These are phyloP conservation scores for Senna siamea DNA, from an alignment of 306 rosid genomes.

Conservation along the genomic window DNA sequence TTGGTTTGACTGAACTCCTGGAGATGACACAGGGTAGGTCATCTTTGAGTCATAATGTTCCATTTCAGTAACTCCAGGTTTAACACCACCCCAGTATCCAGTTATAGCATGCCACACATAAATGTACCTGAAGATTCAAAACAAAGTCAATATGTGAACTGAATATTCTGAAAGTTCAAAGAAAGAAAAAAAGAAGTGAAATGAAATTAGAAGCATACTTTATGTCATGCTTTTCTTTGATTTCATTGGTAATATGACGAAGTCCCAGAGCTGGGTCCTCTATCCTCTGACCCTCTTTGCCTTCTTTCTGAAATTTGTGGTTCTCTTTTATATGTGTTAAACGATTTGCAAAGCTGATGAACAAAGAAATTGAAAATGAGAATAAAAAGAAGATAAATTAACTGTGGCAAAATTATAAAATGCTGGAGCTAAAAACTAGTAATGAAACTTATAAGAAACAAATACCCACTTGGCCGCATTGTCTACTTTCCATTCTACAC, in stretches of 20 bases:
- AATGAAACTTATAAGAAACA: background rate
- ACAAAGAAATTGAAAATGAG: too few relatives aligned
- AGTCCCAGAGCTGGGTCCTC: constrained; percentile 78
- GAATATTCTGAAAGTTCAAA: constrained; percentile 3
- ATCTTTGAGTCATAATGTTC: constrained; percentile 65
- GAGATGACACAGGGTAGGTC: constrained; percentile 67
- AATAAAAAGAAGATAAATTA: background rate
- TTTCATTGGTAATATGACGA: constrained; percentile 63
- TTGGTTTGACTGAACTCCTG: constrained; percentile 66
- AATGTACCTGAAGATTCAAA: constrained; percentile 41
- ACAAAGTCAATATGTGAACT: background rate
- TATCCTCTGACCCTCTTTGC: constrained; percentile 63
- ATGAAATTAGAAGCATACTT: constrained; percentile 52
- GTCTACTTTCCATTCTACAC: constrained; percentile 49
- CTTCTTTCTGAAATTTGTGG: constrained; percentile 60
- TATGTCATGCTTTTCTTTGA: constrained; percentile 53
- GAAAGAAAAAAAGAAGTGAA: background rate
- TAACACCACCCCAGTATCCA: constrained; percentile 84
- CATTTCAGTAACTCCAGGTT: constrained; percentile 61
- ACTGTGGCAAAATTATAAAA: constrained; percentile 1
- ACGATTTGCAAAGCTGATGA: constrained; percentile 64
- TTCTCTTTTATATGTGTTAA: constrained; percentile 71
- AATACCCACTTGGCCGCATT: constrained; percentile 66
- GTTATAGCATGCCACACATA: constrained; percentile 79
- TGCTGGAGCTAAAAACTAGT: background rate